Evolutionary conservation across 768 basidiomycete genomes (phyloP).

Genomic region (Pisolithus orientalis): DNA sequence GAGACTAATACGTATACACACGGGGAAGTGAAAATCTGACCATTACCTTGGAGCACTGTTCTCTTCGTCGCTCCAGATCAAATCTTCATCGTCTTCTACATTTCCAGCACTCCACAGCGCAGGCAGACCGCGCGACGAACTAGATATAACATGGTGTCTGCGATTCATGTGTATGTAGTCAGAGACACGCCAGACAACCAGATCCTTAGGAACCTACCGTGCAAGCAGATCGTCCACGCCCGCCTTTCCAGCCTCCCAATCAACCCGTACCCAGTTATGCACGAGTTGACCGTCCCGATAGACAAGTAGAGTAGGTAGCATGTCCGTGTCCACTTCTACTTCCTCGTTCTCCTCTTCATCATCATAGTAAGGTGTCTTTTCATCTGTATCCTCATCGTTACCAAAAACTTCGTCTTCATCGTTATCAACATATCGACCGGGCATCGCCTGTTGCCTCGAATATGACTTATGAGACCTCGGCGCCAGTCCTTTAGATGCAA

Average conservation of each 20-base stretch:
- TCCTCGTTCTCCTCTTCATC: slow-evolving; percentile 45
- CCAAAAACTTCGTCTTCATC: slow-evolving; percentile 41
- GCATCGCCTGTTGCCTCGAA: slow-evolving; percentile 10
- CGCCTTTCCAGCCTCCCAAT: slow-evolving; percentile 65
- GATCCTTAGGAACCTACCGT: slow-evolving; percentile 31
- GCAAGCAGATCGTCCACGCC: slow-evolving; percentile 57
- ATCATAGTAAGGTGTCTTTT: slow-evolving; percentile 25
- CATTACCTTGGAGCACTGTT: neutral
- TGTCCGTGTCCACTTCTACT: slow-evolving; percentile 67
- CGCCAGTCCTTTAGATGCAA: slow-evolving; percentile 40
- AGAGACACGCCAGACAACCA: neutral
- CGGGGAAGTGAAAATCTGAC: neutral
- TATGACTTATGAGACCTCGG: slow-evolving; percentile 6
- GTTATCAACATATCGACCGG: slow-evolving; percentile 31
- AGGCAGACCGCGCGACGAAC: neutral
- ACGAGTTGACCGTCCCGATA: slow-evolving; percentile 79
- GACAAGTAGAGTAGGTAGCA: slow-evolving; percentile 73
- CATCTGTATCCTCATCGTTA: slow-evolving; percentile 31
- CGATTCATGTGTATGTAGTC: neutral
- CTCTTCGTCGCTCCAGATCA: slow-evolving; percentile 1
- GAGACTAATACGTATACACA: neutral
- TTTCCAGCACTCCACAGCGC: neutral
- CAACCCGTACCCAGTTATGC: slow-evolving; percentile 75
- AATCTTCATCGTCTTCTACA: neutral
- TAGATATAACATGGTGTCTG: neutral